Conservation (phyloP, 1,139 yeast genomes). For the Taphrina betulina region DNA sequence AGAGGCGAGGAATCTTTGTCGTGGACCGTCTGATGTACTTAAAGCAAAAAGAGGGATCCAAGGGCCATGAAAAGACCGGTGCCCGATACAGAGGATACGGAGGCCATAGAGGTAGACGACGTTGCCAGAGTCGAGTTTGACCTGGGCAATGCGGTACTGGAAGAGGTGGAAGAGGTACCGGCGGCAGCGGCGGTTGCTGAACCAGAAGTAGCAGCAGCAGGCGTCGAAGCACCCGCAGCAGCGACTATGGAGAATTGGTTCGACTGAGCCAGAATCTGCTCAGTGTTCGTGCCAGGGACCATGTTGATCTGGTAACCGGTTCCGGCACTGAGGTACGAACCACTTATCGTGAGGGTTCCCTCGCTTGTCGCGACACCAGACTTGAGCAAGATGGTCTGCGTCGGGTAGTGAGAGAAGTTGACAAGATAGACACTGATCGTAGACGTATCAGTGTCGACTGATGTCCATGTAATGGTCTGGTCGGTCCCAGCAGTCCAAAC, state of each 20-base stretch:
- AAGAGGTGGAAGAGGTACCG: neutral
- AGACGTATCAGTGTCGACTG: constrained; percentile 25
- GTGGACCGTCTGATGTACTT: neutral
- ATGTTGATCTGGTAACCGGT: constrained; percentile 29
- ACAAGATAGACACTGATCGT: constrained; percentile 24
- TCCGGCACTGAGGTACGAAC: constrained; percentile 10
- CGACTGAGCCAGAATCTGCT: constrained; percentile 31
- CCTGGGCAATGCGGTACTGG: neutral
- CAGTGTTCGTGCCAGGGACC: constrained; percentile 15
- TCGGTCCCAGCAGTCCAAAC: constrained; percentile 20
- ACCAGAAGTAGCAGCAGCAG: constrained; percentile 4
- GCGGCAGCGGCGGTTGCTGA: neutral
- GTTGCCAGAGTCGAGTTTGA: neutral
- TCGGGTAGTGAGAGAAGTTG: constrained; percentile 29
- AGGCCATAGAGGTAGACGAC: neutral
- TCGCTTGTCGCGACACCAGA: constrained; percentile 11
- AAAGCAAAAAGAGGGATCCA: neutral
- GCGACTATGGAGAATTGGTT: constrained; percentile 25
- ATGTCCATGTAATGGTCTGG: constrained; percentile 25
- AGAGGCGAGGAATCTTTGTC: neutral
- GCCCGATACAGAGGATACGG: neutral
- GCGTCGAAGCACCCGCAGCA: constrained; percentile 1
- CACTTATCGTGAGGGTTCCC: constrained; percentile 8
- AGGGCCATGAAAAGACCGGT: neutral
- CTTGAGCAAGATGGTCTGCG: constrained; percentile 1